phyloP scores from a whole-genome alignment of 306 rosid species.

The Vicia faba region DNA sequence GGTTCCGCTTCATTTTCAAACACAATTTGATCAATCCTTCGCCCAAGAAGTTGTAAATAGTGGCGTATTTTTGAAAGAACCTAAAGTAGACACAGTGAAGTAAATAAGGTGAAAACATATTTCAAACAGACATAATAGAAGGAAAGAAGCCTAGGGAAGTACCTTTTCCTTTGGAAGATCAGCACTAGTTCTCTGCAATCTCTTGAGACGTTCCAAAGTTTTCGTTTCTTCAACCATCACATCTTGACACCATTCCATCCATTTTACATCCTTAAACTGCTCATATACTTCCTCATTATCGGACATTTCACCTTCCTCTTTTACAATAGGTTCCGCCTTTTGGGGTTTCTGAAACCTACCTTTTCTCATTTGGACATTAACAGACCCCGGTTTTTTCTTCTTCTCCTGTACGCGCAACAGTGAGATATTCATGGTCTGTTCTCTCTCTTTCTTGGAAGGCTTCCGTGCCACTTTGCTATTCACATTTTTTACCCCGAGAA shows the following conservation, averaged over 20 bases:
- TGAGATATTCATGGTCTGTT: conserved; percentile 49
- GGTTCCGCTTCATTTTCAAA: conserved; percentile 79
- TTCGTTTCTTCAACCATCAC: conserved; percentile 81
- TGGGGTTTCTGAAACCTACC: conserved; percentile 62
- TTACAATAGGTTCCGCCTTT: conserved; percentile 76
- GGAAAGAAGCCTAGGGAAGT: neutral
- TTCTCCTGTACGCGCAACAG: conserved; percentile 53
- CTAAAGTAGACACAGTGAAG: conserved; percentile 43
- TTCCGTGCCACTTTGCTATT: conserved; percentile 71
- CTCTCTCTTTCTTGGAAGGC: conserved; percentile 80
- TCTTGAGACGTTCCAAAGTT: conserved; percentile 82
- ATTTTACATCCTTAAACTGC: conserved; percentile 97
- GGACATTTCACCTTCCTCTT: conserved; percentile 99
- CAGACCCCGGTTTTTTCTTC: conserved; percentile 67
- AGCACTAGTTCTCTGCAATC: conserved; percentile 91
- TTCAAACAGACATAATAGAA: conserved; percentile 4
- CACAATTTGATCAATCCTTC: conserved; percentile 87
- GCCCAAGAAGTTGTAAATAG: conserved; percentile 96
- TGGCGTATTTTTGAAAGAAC: conserved; percentile 89
- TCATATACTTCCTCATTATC: conserved; percentile 94
- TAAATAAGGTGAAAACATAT: conserved; percentile 9
- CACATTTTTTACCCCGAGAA: conserved; percentile 70
- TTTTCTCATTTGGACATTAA: conserved; percentile 55
- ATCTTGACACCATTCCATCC: conserved; percentile 99
- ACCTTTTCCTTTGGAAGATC: conserved; percentile 97